These are phyloP conservation scores for Diutina neorugosa DNA, from an alignment of 1,139 yeast species.

Conservation along the genomic window DNA sequence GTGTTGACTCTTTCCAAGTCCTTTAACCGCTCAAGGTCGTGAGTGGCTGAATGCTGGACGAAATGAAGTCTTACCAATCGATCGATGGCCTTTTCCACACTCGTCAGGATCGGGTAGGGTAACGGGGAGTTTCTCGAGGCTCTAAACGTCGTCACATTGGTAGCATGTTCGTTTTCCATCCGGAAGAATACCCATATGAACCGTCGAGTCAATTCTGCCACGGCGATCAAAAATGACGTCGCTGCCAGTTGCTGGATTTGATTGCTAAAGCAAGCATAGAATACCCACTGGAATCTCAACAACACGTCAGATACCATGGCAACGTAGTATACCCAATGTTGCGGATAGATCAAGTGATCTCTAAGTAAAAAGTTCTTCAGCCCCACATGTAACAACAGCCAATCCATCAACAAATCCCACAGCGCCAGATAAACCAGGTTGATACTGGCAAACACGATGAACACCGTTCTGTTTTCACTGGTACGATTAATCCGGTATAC, in stretches of 20 bases:
- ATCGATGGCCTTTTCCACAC: not conserved
- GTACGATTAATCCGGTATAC: constrained; percentile 57
- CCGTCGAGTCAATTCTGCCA: constrained; percentile 72
- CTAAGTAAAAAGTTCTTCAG: constrained; percentile 53
- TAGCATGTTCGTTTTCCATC: constrained; percentile 91
- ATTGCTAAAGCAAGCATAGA: constrained; percentile 58
- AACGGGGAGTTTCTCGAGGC: constrained; percentile 81
- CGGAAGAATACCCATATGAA: constrained; percentile 84
- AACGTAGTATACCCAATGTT: constrained; percentile 49
- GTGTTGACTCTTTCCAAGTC: not conserved
- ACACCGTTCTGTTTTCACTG: constrained; percentile 35
- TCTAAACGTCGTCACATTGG: constrained; percentile 72
- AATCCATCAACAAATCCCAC: constrained; percentile 95
- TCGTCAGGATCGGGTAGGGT: constrained; percentile 46
- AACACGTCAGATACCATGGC: constrained; percentile 67
- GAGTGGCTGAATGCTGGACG: not conserved
- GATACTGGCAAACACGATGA: constrained; percentile 61
- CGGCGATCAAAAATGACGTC: constrained; percentile 74
- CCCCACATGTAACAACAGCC: constrained; percentile 69
- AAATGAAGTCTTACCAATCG: not conserved
- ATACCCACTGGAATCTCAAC: constrained; percentile 82
- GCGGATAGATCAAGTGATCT: constrained; percentile 53
- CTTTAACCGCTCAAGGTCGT: not conserved
- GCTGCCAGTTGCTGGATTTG: constrained; percentile 84
- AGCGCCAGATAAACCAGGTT: constrained; percentile 59